phyloP scores from a whole-genome alignment of 345 rosid genomes.

The Lepidium didymum region DNA sequence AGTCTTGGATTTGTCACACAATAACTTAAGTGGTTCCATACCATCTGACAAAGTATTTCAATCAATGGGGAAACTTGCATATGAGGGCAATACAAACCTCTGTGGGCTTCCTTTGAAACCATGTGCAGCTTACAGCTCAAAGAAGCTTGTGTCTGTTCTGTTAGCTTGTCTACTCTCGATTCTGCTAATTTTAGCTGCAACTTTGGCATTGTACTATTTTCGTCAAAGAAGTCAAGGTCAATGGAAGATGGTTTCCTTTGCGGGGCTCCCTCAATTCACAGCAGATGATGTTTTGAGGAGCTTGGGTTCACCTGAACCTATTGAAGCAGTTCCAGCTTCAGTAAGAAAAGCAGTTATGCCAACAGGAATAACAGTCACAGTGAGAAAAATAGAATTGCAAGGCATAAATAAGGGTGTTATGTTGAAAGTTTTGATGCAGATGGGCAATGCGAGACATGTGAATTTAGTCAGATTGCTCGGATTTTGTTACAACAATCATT shows the following conservation, averaged over 20 bases:
- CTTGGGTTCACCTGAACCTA: slow-evolving; percentile 40
- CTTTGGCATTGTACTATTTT: slow-evolving; percentile 44
- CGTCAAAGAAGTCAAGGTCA: slow-evolving; percentile 46
- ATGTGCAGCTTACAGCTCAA: slow-evolving; percentile 52
- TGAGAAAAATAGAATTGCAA: slow-evolving; percentile 56
- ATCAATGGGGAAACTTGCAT: slow-evolving; percentile 59
- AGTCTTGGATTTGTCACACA: slow-evolving; percentile 57
- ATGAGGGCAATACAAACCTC: slow-evolving; percentile 55
- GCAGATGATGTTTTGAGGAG: slow-evolving; percentile 69
- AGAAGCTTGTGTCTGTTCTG: slow-evolving; percentile 49
- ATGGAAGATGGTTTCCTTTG: slow-evolving; percentile 76
- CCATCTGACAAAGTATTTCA: slow-evolving; percentile 49
- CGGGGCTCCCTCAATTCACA: slow-evolving; percentile 71
- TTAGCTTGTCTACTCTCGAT: slow-evolving; percentile 43
- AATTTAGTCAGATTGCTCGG: slow-evolving; percentile 80
- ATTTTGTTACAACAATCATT: slow-evolving; percentile 64
- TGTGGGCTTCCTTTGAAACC: slow-evolving; percentile 71
- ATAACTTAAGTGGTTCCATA: slow-evolving; percentile 58
- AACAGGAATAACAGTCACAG: slow-evolving; percentile 77
- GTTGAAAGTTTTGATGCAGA: slow-evolving; percentile 37
- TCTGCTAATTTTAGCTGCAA: slow-evolving; percentile 36
- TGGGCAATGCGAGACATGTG: slow-evolving; percentile 77
- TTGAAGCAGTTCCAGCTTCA: slow-evolving; percentile 36
- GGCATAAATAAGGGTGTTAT: slow-evolving; percentile 33
- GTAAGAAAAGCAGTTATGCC: slow-evolving; percentile 69